Base-by-base conservation (phyloP, 2,329 filamentous ascomycete genomes). In the Fusarium mundagurra region DNA sequence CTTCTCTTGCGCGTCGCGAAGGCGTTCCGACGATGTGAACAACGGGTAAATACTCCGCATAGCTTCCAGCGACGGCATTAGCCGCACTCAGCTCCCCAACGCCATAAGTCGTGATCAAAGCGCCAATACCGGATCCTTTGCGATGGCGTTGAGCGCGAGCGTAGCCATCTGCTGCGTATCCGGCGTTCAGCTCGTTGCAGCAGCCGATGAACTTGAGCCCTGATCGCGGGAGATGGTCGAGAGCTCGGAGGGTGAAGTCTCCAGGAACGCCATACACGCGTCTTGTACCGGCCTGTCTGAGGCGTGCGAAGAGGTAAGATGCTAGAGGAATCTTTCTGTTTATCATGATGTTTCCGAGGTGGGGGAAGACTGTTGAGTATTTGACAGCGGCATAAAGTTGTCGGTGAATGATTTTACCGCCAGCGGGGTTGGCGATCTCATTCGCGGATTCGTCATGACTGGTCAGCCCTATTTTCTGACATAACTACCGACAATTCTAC, bases 161-260 rank as follows among this genome's bases (percentile, higher is more conserved):
- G 22, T 72, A 72, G 2, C 69, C 69, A 17, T 72, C 69, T 14
- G 69, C 69, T 13, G 68, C 69, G 16, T 72, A 72, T 2, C 57
- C 69, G 4, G 69, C 68, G 6, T 72, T 72, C 0, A 72, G 24
- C 22, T 72, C 69, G 8, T 72, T 72, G 36, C 68, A 71, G 47
- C 64, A 64, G 13, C 69, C 69, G 4, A 69, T 51, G 14, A 71
- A 69, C 8, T 59, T 29, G 5, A 72, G 24, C 7, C 68, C 63
- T 10, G 57, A 44, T 2, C 14, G 34, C 1, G 45, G 58, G 3
- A 72, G 36, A 17, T 72, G 58, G 9, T 72, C 69, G 0, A 72
- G 31, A 17, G 58, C 68, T 16, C 43, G 58, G 3, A 72, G 58
- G 3, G 58, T 68, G n/a, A 69, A 72, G 16, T 72, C 69, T 2